Evolutionary conservation across 352 stramenopile genomes (phyloP), one percentile per base, ranked within the genome.

Genomic region (Globisporangium alternatum): DNA sequence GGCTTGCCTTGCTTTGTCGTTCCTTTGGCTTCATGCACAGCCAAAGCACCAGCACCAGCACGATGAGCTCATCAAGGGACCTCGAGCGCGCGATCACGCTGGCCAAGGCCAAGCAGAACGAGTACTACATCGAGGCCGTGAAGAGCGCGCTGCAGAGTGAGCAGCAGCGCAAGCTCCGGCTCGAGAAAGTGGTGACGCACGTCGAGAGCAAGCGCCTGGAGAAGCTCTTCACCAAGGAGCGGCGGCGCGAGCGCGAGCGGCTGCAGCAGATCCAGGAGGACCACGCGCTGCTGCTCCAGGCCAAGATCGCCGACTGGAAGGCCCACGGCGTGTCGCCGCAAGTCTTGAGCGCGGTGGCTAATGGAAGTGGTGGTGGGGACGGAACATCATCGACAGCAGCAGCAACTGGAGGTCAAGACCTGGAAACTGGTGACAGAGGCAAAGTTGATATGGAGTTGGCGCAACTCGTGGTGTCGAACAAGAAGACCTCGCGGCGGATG

Each of bases 231-330:
- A 63, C 67, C 25, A 68, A 76, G 10, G 77, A 88, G 52, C 74
- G 81, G 28, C 65, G 41, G 2, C 69, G 65, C 35, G 81, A 90
- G 65, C 68, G 70, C 8, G 78, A 90, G 55, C 68, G 74, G 17
- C 67, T 90, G 53, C 71, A 67, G 25, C 79, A 86, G n/a, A 83
- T 90, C 25, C 73, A 84, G 55, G 79, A 87, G 48, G 78, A 90
- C 62, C 79, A 88, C 47, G 59, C 70, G 21, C 41, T 88, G 56
- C 70, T 88, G 28, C 45, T 87, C 17, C 75, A 70, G 13, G 70
- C 71, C 17, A 90, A 88, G 66, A 68, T 82, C 22, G 68, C 67
- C 5, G 73, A 90, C 52, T 88, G 78, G 81, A 87, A 78, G 58
- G 58, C 66, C 8, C 64, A 70, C 17, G 78, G 73, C 1, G 69